These are phyloP conservation scores for Medicago lupulina DNA, from an alignment of 306 rosid species.

Conservation along the genomic window DNA sequence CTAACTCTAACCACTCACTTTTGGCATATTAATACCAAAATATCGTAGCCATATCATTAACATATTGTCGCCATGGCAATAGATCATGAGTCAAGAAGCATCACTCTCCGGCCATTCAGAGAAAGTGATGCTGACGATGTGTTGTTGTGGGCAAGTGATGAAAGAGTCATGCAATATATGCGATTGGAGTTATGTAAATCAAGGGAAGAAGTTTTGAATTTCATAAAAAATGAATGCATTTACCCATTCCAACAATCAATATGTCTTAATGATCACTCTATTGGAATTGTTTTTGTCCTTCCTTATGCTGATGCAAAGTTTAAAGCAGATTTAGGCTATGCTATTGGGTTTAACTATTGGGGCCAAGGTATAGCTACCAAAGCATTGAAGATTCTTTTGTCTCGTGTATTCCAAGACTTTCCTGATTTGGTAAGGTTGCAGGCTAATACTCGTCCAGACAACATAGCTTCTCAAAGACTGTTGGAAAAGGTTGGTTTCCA, in stretches of 20 bases:
- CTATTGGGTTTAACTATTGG: constrained; percentile 51
- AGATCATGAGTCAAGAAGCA: constrained; percentile 33
- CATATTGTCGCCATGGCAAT: constrained; percentile 36
- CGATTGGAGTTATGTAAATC: constrained; percentile 49
- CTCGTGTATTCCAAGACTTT: no score
- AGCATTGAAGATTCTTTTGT: no score
- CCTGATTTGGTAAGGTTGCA: no score
- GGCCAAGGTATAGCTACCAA: constrained; percentile 58
- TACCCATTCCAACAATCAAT: constrained; percentile 69
- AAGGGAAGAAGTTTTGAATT: constrained; percentile 58
- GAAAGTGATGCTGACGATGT: constrained; percentile 60
- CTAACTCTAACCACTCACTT: neutral
- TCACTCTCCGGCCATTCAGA: constrained; percentile 56
- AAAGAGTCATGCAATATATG: constrained; percentile 42
- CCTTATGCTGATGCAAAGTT: constrained; percentile 51
- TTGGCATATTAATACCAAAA: neutral
- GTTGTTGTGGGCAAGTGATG: constrained; percentile 63
- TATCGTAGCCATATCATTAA: neutral
- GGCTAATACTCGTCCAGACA: no score
- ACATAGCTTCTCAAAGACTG: no score
- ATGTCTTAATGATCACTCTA: constrained; percentile 56
- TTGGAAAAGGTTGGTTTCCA: no score
- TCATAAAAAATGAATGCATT: constrained; percentile 63
- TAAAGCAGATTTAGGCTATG: constrained; percentile 62
- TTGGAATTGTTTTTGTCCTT: constrained; percentile 51